Evolutionary conservation across 192 early-diverging fungal genomes (phyloP).

Genomic region (Gonapodya sp.): DNA sequence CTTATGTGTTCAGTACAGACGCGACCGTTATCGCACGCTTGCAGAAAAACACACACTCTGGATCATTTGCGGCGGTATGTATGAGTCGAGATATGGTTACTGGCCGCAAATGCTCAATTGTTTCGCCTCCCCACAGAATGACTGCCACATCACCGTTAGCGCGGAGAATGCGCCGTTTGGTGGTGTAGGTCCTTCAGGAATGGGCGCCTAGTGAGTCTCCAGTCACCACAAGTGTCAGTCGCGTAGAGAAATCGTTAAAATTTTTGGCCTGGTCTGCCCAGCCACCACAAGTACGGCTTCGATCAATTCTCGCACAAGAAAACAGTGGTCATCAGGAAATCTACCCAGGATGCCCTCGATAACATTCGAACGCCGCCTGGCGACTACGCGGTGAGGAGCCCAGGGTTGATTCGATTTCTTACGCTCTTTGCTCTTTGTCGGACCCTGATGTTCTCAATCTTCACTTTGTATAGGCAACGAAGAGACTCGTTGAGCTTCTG

Average conservation of each 20-base stretch:
- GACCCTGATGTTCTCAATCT: too few species aligned
- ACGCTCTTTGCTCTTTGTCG: too few species aligned
- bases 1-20: constrained; percentile 62
- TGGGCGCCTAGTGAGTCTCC: constrained; percentile 53
- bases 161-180: constrained; percentile 70
- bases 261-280: too few species aligned
- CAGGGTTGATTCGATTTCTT: too few species aligned
- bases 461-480: neutral
- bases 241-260: neutral
- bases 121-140: constrained; percentile 53
- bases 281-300: constrained; percentile 65
- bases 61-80: constrained; percentile 42
- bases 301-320: constrained; percentile 71
- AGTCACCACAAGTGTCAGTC: neutral
- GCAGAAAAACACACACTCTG: constrained; percentile 60
- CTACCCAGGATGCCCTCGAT: neutral
- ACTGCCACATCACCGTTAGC: constrained; percentile 27
- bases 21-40: constrained; percentile 43
- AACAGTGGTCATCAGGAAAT: constrained; percentile 30
- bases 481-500: neutral
- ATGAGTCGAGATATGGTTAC: constrained; percentile 30
- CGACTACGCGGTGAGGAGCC: neutral
- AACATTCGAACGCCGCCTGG: neutral
- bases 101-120: constrained; percentile 43
- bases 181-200: constrained; percentile 75